Conservation (phyloP, 768 basidiomycete species). For the Leucosporidium scottii region DNA sequence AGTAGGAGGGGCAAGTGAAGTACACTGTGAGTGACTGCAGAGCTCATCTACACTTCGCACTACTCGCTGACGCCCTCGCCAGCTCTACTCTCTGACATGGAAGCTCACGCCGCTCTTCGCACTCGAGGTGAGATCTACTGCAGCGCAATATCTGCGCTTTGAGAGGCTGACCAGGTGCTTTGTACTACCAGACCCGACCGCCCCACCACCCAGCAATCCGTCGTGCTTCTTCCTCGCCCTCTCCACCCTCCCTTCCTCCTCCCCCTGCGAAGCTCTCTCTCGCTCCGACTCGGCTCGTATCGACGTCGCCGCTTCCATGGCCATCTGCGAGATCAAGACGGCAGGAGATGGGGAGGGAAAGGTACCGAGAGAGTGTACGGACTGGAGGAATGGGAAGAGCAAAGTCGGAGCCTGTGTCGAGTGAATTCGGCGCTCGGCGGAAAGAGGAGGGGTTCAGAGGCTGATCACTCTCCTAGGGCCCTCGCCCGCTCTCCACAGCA, state of each 20-base stretch:
- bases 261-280: slow-evolving; percentile 16
- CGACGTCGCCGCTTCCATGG: slow-evolving; percentile 12
- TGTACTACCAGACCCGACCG: neutral
- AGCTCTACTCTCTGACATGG: neutral
- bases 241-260: neutral
- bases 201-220: neutral
- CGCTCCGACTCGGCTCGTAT: slow-evolving; percentile 9
- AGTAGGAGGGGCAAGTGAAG: too few species aligned
- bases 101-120: neutral
- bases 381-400: neutral
- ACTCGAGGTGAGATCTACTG: neutral
- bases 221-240: slow-evolving; percentile 21
- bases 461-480: neutral
- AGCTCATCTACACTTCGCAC: too few species aligned
- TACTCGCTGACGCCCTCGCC: neutral
- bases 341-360: neutral
- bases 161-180: neutral
- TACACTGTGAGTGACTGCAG: too few species aligned
- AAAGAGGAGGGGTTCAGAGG: too few species aligned
- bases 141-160: too few species aligned
- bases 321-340: slow-evolving; percentile 15
- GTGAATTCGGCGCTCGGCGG: too few species aligned
- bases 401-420: slow-evolving; percentile 6
- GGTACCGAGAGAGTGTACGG: slow-evolving; percentile 6
- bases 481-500: slow-evolving; percentile 13